Evolutionary conservation across 441 rosid genomes (phyloP).

Genomic region (Populus hybrid): DNA sequence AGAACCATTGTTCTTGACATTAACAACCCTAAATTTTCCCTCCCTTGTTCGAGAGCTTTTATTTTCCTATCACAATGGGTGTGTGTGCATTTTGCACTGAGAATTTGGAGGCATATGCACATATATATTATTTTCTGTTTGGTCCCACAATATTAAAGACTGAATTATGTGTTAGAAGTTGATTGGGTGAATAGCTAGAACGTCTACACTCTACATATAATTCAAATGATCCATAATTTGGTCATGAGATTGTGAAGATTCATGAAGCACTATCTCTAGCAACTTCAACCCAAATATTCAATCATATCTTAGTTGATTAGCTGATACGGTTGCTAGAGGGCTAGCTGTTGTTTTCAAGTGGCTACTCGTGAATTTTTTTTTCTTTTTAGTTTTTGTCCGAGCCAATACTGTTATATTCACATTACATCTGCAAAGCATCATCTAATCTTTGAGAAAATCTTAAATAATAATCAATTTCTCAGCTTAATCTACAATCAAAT

Average conservation of each 20-base stretch:
- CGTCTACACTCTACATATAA: not conserved
- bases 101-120: not conserved
- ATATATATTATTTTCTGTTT: not conserved
- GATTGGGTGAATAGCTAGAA: not conserved
- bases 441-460: no score
- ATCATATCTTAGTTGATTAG: not conserved
- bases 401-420: no score
- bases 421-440: no score
- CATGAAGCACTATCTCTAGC: not conserved
- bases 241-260: not conserved
- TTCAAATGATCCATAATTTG: not conserved
- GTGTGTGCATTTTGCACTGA: not conserved
- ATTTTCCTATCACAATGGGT: not conserved
- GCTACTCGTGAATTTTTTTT: no score
- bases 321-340: no score
- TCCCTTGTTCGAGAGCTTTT: not conserved
- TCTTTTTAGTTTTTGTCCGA: no score
- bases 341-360: no score
- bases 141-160: not conserved
- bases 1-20: not conserved
- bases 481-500: not conserved
- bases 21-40: not conserved
- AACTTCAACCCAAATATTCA: not conserved
- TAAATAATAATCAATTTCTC: no score
- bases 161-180: not conserved